Base-by-base conservation (phyloP, 1,284 basidiomycete species). In the Sanghuangporus baumii region DNA sequence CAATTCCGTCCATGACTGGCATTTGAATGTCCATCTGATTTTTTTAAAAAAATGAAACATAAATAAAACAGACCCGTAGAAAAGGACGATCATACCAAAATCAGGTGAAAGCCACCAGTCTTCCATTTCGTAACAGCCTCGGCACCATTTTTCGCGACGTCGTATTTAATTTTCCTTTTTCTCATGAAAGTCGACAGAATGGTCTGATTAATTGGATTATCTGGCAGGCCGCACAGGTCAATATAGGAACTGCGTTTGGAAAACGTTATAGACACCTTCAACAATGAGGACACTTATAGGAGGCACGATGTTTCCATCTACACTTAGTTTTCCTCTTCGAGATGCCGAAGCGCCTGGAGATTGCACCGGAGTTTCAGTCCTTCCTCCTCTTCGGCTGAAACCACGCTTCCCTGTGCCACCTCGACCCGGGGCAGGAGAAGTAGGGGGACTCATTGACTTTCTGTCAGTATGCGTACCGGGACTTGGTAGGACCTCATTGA, bases 1-100 rank as follows among this genome's bases (percentile, higher is more conserved):
- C 87, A 57, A 99, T 98, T 31, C 97, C 97, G 74, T 97, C 93
- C 92, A 98, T 98, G 68, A 98, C 90, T 6, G 97, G 97, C 82
- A 99, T 93, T 78, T 98, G 96, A 65, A 99, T 98, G 76, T 99
- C 97, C 97, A 99, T 99, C 94, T 97, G 69, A 1, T n/a, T n/a
- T n/a, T n/a, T n/a, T n/a, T n/a, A n/a, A n/a, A n/a, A 60, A 50
- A 66, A 23, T 41, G 50, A 4, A 63, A 58, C 36, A 52, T 62
- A 56, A 68, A 26, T 64, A 59, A 54, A 31, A 47, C 50, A 26
- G 36, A 23, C 12, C 36, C 60, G 55, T 46, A 26, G 11, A n/a
- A 16, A 56, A 54, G 58, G 50, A 57, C 63, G 41, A 14, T 37
- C 89, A 69, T 68, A 96, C 95, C 75, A 99, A 76, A 65, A 99